Percentiles rank a stretch among this genome's conserved stretches.
Conservation (phyloP, 2,329 filamentous ascomycete genomes). For the Lecanoromycetidae sp. region DNA sequence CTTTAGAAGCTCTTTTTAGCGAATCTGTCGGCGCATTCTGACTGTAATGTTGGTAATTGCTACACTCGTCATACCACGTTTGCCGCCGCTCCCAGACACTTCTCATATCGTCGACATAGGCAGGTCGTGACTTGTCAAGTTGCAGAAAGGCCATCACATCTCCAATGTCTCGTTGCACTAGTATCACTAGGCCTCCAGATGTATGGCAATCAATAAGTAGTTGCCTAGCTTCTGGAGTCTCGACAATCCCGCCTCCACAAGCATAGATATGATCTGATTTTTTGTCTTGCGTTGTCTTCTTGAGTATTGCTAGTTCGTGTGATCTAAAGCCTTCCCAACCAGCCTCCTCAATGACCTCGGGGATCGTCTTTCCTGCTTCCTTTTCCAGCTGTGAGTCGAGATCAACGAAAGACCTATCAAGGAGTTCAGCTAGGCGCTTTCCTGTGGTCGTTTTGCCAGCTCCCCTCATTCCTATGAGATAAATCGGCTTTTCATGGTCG, state of each 20-base stretch:
- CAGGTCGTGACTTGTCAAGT: slow-evolving; percentile 78
- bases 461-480: slow-evolving; percentile 94
- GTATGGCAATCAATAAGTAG: slow-evolving; percentile 62
- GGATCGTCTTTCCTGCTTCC: slow-evolving; percentile 62
- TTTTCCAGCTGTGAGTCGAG: slow-evolving; percentile 78
- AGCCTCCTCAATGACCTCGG: slow-evolving; percentile 63
- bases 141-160: slow-evolving; percentile 81
- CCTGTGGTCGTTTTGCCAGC: slow-evolving; percentile 94
- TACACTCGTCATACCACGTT: slow-evolving; percentile 83
- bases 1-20: slow-evolving; percentile 45
- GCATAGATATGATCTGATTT: slow-evolving; percentile 71
- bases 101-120: slow-evolving; percentile 86
- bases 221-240: slow-evolving; percentile 66
- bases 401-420: slow-evolving; percentile 70
- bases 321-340: slow-evolving; percentile 86
- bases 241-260: slow-evolving; percentile 87
- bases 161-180: slow-evolving; percentile 77
- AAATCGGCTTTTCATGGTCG: slow-evolving; percentile 54
- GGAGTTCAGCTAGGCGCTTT: slow-evolving; percentile 63
- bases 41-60: slow-evolving; percentile 87
- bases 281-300: slow-evolving; percentile 61
- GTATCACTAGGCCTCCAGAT: slow-evolving; percentile 68
- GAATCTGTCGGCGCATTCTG: slow-evolving; percentile 46
- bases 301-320: slow-evolving; percentile 63
- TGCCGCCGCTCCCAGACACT: slow-evolving; percentile 80